Base-by-base conservation (phyloP, 1,139 yeast species). In the Lodderomyces pseudojiufengensis region DNA sequence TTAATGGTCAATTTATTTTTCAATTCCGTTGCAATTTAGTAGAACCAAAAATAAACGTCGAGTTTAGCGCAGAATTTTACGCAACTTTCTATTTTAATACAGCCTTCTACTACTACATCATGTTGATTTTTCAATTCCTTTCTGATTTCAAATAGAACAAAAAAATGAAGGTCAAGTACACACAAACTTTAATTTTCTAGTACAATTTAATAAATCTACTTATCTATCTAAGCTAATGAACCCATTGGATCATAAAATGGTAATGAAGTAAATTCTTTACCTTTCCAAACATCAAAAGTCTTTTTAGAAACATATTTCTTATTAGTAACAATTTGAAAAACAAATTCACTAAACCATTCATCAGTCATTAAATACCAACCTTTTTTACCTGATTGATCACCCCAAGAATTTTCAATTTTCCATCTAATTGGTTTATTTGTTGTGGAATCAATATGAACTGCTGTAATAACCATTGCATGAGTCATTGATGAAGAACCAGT, bases 201-300 rank as follows among this genome's bases (percentile, higher is more conserved):
- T 22, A 22, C 10, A 22, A 22, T 22, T 10, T 22, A 9, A 22
- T 24, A n/a, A 28, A 13, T 11, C 22, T 18, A 9, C 20, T 37
- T n/a, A 12, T 24, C 13, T 24, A 24, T 24, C 10, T 48, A 64
- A 24, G 95, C 95, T 43, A 85, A 66, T 2, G 94, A 83, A 35
- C 95, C 95, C 84, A 86, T 81, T 33, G 95, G 95, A 54, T 85
- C 95, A 70, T 84, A 84, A 40, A 78, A 80, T 31, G 94, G 94
- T 40, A 85, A 69, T 9, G 72, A 73, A 38, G 65, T 67, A 42
- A 76, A 81, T 26, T 74, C 68, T 46, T 73, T 70, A 32, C 64
- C 58, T 59, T 74, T 72, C 54, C 76, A 72, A 29, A 77, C 51
- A 5, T 67, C 71, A 35, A 66, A 65, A 26, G 70, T 61, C 43